Evolutionary conservation across 2,329 filamentous ascomycete genomes (phyloP), one percentile per base, ranked within the genome.

Genomic region (Trichoderma sp.): DNA sequence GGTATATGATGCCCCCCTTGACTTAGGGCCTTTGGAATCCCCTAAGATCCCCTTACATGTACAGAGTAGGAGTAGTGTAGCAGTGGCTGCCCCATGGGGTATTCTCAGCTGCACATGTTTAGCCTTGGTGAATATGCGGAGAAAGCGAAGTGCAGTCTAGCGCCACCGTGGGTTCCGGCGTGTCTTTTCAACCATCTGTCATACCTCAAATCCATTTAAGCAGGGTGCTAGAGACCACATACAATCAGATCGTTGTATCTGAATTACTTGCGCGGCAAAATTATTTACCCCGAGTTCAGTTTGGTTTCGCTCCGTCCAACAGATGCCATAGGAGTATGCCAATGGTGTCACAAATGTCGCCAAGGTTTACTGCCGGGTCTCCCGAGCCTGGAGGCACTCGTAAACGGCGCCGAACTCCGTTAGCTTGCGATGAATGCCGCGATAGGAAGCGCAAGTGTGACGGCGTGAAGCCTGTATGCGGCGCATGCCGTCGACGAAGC

Each of bases 391-490:
- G 18, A 4, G 39, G 39, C 39, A 43, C 39, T n/a, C 39, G 39
- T 43, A 43, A 43, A 43, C 39, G 39, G 39, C 39, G 39, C 15
- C 39, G 39, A 7, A 43, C 39, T 43, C 39, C 39, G 2, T 43
- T 43, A 7, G 62, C 62, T 11, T 64, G 62, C 11, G 62, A 64
- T 12, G 62, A 64, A 4, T 64, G 39, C 26, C 62, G 62, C 18
- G 62, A 64, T 11, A 64, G 62, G 18, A 64, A 64, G 12, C 62
- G 62, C 36, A 64, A 64, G 7, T 51, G 62, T 51, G 62, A 64
- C 26, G 62, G 62, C 26, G 62, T 53, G 62, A 47, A 51, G 24
- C 39, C 62, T 24, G 28, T 64, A 15, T 64, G 62, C 39, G 62
- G 62, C 39, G 62, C 62, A 32, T 64, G 62, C 26, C 39, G 39